Evolutionary conservation across 2,329 filamentous ascomycete genomes (phyloP), one percentile per base, ranked within the genome.

Genomic region (Fusarium stilboides): DNA sequence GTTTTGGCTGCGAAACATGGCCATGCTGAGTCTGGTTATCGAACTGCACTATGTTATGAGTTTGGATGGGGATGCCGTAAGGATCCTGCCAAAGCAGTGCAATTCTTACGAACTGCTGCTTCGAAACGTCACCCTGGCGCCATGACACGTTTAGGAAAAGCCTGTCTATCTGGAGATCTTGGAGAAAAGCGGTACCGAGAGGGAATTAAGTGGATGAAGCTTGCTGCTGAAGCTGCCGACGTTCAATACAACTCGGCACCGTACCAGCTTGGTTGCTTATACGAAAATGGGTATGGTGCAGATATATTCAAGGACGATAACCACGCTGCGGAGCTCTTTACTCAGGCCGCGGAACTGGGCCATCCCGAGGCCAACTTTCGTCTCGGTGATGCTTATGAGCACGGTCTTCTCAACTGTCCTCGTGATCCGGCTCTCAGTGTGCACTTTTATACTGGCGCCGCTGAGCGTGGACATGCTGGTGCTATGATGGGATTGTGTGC

Each of bases 401-500:
- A 97, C 76, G 96, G 96, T 15, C 89, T 90, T 68, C 85, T 98
- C 58, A 90, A 88, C 70, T 99, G 96, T 76, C 96, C 96, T 1
- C 89, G 91, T 53, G 96, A 99, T 78, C 94, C 96, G 3, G 94
- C 94, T 3, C 84, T 99, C 54, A 98, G 94, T 69, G 94, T 99
- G 12, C 96, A 99, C 79, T 99, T 98, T 77, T 99, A 99, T 82
- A 99, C 95, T 2, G 91, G 91, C 26, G 95, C 96, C 14, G 96
- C 96, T 4, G 92, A 97, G 75, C 86, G 87, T 45, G 94, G 93
- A 2, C 92, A 98, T 75, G 86, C 94, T 0, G 87, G 90, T 47
- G 95, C 94, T 47, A 98, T 98, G 94, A 97, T 99, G 94, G 95
- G 95, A 6, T 85, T 99, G 10, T 99, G 96, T 80, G 96, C 96